These are phyloP conservation scores for Russula dissimulans DNA, from an alignment of 768 basidiomycete genomes.

Conservation along the genomic window DNA sequence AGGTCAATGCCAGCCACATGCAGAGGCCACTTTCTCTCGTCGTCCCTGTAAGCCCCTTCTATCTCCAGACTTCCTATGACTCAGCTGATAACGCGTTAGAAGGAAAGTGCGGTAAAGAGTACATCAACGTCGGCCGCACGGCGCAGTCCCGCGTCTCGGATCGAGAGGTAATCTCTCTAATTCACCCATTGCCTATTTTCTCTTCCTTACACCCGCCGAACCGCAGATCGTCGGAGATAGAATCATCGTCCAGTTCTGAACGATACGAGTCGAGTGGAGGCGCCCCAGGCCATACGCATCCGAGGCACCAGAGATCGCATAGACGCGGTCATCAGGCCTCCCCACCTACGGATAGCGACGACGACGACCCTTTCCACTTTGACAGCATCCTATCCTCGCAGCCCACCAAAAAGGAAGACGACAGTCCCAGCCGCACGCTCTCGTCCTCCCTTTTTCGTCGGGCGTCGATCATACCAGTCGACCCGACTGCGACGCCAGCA, in stretches of 20 bases:
- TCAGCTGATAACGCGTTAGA: neutral
- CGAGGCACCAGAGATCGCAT: neutral
- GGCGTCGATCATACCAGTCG: slow-evolving; percentile 14
- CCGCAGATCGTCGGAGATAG: neutral
- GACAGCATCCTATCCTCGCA: slow-evolving; percentile 4
- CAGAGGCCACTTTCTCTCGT: slow-evolving; percentile 5
- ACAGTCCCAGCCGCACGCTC: neutral
- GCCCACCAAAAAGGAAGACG: neutral
- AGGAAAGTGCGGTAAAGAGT: neutral
- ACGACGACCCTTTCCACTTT: slow-evolving; percentile 17
- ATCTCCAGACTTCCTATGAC: no score
- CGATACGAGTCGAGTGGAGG: neutral
- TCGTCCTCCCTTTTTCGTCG: slow-evolving; percentile 8
- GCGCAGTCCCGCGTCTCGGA: neutral
- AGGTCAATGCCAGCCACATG: slow-evolving; percentile 8
- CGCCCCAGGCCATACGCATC: neutral
- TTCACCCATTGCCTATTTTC: neutral
- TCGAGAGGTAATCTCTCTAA: neutral
- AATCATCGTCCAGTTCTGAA: neutral
- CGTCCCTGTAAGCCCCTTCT: neutral
- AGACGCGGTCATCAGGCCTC: neutral
- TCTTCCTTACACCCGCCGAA: neutral
- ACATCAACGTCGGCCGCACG: neutral
- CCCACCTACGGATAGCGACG: slow-evolving; percentile 9
- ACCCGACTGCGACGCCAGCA: slow-evolving; percentile 1